These are phyloP conservation scores for Picochlorum sp. DNA, from an alignment of 139 green algal species.

Conservation along the genomic window DNA sequence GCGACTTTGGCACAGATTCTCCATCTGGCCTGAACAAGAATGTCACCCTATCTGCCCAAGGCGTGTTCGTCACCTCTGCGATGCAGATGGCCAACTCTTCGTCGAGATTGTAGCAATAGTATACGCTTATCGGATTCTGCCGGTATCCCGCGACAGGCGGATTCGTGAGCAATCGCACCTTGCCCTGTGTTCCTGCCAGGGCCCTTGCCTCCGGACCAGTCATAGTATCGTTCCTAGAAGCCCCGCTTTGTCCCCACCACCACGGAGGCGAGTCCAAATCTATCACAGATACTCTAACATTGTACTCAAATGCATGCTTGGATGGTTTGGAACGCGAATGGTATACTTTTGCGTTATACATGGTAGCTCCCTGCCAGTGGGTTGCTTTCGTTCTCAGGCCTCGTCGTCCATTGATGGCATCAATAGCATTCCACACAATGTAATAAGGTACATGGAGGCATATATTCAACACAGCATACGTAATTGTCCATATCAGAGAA, in stretches of 20 bases:
- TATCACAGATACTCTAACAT: constrained; percentile 66
- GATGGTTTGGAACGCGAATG: constrained; percentile 51
- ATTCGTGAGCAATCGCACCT: constrained; percentile 74
- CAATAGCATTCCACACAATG: no score
- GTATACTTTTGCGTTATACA: constrained; percentile 48
- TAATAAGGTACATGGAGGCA: no score
- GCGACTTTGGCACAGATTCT: constrained; percentile 62
- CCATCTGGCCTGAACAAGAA: constrained; percentile 66
- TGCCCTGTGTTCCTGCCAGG: constrained; percentile 60
- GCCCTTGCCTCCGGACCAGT: constrained; percentile 46
- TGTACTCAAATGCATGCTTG: constrained; percentile 63
- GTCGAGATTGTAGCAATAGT: constrained; percentile 73
- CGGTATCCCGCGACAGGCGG: constrained; percentile 68
- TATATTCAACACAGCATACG: no score
- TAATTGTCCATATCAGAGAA: no score
- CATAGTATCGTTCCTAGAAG: constrained; percentile 59
- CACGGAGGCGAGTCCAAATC: constrained; percentile 65
- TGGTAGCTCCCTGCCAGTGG: background rate
- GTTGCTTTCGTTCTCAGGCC: background rate
- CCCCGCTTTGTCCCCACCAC: constrained; percentile 54
- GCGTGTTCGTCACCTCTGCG: constrained; percentile 94
- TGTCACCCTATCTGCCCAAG: constrained; percentile 79
- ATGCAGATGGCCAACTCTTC: constrained; percentile 42
- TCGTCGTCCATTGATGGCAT: no score
- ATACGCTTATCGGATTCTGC: constrained; percentile 93